Evolutionary conservation across 2,329 filamentous ascomycete genomes (phyloP).

Genomic region (Myriosclerotinia duriaeana): DNA sequence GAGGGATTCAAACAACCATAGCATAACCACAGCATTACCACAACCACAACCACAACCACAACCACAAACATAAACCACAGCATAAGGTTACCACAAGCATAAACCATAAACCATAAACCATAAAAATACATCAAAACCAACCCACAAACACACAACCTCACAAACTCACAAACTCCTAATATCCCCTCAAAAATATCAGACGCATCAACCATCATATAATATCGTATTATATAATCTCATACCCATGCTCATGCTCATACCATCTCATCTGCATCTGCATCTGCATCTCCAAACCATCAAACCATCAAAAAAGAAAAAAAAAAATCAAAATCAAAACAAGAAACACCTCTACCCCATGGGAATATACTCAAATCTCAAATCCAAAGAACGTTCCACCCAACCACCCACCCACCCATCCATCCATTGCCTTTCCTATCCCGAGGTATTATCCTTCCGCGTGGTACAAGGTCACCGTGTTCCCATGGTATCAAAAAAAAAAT

Average conservation of each 20-base stretch:
- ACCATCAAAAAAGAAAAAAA: neutral
- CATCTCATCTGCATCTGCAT: too few species aligned
- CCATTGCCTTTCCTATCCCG: neutral
- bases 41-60: too few species aligned
- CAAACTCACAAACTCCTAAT: too few species aligned
- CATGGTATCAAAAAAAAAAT: constrained; percentile 18
- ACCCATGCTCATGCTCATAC: neutral
- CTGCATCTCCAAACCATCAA: neutral
- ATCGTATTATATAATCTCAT: neutral
- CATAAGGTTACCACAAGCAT: too few species aligned
- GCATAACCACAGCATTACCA: too few species aligned
- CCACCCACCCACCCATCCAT: constrained; percentile 7
- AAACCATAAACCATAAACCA: too few species aligned
- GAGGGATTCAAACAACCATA: too few species aligned
- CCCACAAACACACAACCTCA: too few species aligned
- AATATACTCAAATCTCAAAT: neutral
- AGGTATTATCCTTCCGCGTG: neutral
- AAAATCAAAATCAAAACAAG: neutral
- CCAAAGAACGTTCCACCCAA: neutral
- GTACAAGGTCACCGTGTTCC: constrained; percentile 3
- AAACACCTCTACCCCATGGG: neutral
- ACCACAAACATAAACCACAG: too few species aligned
- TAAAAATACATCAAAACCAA: too few species aligned
- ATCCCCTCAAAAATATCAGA: neutral
- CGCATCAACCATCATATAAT: neutral